Conservation (phyloP, 495 filamentous ascomycete genomes). For the Physcia stellaris region DNA sequence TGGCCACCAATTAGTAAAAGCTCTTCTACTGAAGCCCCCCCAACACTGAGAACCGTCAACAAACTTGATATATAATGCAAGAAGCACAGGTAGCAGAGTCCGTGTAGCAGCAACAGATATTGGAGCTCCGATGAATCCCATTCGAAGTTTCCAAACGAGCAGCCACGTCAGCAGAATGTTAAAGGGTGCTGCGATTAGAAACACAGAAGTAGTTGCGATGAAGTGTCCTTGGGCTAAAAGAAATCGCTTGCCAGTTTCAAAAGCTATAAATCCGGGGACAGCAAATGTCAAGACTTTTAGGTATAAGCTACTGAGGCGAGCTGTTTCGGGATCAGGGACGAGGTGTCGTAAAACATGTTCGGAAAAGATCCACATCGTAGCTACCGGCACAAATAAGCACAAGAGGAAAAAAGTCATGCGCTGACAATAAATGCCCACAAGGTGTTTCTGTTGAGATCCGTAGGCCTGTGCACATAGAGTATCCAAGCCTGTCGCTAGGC, state of each 20-base stretch:
- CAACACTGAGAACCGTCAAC: conserved; percentile 38
- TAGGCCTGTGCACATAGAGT: conserved; percentile 66
- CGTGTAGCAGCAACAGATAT: conserved; percentile 40
- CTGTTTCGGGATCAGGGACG: background rate
- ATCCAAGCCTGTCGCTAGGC: conserved; percentile 57
- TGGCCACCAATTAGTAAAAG: conserved; percentile 37
- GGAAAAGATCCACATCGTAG: conserved; percentile 24
- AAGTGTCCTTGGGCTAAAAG: conserved; percentile 63
- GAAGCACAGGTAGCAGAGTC: conserved; percentile 11
- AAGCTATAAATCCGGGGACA: conserved; percentile 53
- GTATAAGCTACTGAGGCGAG: background rate
- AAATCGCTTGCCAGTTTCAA: conserved; percentile 60
- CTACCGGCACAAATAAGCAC: conserved; percentile 48
- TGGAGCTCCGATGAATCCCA: conserved; percentile 47
- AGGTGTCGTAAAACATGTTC: background rate
- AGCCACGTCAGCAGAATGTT: background rate
- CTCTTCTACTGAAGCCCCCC: conserved; percentile 35
- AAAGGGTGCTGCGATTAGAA: background rate
- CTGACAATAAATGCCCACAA: conserved; percentile 60
- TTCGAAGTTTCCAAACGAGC: conserved; percentile 19
- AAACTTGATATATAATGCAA: conserved; percentile 15
- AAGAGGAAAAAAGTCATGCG: conserved; percentile 38
- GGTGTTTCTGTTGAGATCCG: conserved; percentile 49
- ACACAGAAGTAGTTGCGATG: conserved; percentile 34
- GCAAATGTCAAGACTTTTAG: conserved; percentile 49